These are phyloP conservation scores for Geotrichum aggregatum DNA, from an alignment of 1,139 yeast genomes.

Conservation along the genomic window DNA sequence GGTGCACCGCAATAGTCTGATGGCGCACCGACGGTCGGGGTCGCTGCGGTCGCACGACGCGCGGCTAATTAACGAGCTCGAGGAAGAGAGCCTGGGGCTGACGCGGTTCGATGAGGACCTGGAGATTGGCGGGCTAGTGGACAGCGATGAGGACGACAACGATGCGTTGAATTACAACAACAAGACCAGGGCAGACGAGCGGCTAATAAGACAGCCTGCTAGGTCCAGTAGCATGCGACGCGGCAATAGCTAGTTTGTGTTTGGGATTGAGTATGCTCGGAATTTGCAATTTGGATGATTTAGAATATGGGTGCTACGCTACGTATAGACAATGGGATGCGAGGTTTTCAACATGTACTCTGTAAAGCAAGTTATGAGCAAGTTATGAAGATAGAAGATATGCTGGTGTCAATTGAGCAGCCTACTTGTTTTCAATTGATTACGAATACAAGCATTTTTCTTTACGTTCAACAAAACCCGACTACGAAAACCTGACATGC, in stretches of 20 bases:
- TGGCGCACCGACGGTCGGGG: constrained; percentile 34
- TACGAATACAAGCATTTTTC: too few species aligned
- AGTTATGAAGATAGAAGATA: too few species aligned
- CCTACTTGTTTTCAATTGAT: too few species aligned
- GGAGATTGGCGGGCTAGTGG: neutral
- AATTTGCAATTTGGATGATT: too few species aligned
- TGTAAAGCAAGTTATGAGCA: too few species aligned
- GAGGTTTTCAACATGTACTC: too few species aligned
- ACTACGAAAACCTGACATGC: too few species aligned
- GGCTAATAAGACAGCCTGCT: constrained; percentile 6
- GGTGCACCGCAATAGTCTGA: constrained; percentile 41
- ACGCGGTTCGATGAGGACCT: constrained; percentile 36
- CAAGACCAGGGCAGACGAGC: constrained; percentile 9
- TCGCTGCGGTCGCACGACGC: constrained; percentile 36
- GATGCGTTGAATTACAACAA: constrained; percentile 11
- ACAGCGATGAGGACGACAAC: constrained; percentile 15
- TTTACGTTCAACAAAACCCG: too few species aligned
- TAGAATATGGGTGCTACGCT: too few species aligned
- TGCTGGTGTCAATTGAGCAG: too few species aligned
- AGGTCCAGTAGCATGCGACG: constrained; percentile 6
- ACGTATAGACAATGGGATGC: too few species aligned
- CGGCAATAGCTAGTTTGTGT: neutral
- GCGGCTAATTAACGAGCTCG: constrained; percentile 30
- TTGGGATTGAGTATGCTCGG: too few species aligned
- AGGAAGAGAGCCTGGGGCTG: constrained; percentile 38